Base-by-base conservation (phyloP, 2,329 filamentous ascomycete species). In the Penicillium sp. region DNA sequence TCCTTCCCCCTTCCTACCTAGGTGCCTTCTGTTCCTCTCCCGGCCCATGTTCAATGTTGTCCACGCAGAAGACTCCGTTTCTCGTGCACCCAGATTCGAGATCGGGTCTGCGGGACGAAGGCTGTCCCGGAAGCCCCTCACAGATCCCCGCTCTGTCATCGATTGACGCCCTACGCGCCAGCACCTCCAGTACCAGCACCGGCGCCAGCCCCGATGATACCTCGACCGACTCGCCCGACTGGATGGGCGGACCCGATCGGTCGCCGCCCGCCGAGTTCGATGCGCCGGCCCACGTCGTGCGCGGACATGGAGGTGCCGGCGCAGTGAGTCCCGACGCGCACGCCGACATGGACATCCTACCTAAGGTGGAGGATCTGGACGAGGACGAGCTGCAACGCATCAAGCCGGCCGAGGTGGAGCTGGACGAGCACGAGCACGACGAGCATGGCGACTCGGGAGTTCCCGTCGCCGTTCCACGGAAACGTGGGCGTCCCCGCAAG, bases 401-500 rank as follows among this genome's bases (percentile, higher is more conserved):
- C 41, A 62, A 64, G 43, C 43, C 53, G 14, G 41, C 58, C n/a
- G 53, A 57, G 28, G 55, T 56, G 53, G 57, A 51, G n/a, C n/a
- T n/a, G n/a, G n/a, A n/a, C n/a, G n/a, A n/a, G 47, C 41, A 49
- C 15, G 40, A 39, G 26, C 43, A 43, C 39, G 44, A 36, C 42
- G 48, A 53, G 41, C 42, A 27, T 27, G 4, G 48, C 26, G 43
- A 43, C 36, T 31, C 60, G 59, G 61, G 53, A 44, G 49, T 48
- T 57, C 56, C 62, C 56, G 63, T 51, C 41, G 48, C 53, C 33
- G 58, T 63, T 49, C 65, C 66, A 67, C 75, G 84, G 56, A 83
- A 83, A 53, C 79, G 89, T 57, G 89, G 89, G 21, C 78, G 89
- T 39, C 89, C 89, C 35, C 78, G 88, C 64, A 94, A 94, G 69